Conservation (phyloP, 2,329 filamentous ascomycete species). For the Microdochium paspali region DNA sequence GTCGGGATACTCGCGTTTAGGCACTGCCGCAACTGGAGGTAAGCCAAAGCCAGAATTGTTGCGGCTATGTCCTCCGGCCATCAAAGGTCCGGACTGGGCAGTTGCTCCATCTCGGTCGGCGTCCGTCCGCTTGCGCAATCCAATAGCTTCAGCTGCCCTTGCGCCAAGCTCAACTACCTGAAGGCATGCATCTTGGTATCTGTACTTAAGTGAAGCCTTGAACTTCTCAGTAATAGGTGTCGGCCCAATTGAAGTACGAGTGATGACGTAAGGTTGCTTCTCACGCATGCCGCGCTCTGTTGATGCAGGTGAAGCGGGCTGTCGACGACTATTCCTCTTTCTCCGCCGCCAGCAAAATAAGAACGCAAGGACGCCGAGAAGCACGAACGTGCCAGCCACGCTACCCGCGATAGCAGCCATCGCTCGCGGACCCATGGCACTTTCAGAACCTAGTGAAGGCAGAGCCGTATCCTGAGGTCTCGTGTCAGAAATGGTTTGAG, state of each 20-base stretch:
- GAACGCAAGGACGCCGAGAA: constrained; percentile 34
- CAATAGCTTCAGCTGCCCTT: constrained; percentile 18
- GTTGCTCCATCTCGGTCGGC: constrained; percentile 43
- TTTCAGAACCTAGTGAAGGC: constrained; percentile 9
- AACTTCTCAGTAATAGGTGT: constrained; percentile 33
- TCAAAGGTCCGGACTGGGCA: constrained; percentile 37
- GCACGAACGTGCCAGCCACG: constrained; percentile 37
- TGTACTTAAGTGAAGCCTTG: constrained; percentile 27
- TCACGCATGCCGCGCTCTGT: constrained; percentile 15
- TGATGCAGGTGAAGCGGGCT: constrained; percentile 39
- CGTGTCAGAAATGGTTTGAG: neutral
- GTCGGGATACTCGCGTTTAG: constrained; percentile 27
- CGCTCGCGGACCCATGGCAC: constrained; percentile 17
- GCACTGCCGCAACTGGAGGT: constrained; percentile 6
- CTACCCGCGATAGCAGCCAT: constrained; percentile 39
- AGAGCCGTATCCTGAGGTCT: neutral
- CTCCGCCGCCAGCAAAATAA: constrained; percentile 42
- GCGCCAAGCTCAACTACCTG: constrained; percentile 17
- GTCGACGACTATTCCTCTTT: constrained; percentile 31
- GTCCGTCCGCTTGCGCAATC: constrained; percentile 18
- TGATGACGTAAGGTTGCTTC: constrained; percentile 28
- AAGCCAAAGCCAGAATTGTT: constrained; percentile 20
- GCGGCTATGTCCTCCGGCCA: constrained; percentile 25
- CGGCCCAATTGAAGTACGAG: constrained; percentile 37
- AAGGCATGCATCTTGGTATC: constrained; percentile 23